phyloP scores from a whole-genome alignment of 2,329 filamentous ascomycete species.

The Hymenoscyphus albidus region DNA sequence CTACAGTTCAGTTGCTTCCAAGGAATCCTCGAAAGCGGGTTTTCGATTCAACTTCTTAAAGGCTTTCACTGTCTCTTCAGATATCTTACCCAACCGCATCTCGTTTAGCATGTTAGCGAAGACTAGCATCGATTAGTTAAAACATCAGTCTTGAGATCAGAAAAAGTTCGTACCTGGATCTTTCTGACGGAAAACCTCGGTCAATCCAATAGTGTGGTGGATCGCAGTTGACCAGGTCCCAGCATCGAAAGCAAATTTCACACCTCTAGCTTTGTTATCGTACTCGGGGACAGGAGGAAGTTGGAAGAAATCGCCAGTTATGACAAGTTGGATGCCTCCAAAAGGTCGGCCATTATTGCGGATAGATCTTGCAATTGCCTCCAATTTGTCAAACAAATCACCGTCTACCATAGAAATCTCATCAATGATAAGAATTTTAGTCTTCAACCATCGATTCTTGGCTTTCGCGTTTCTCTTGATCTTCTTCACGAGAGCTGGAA shows the following conservation, averaged over 20 bases:
- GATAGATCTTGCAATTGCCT: constrained; percentile 77
- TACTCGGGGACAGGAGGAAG: constrained; percentile 86
- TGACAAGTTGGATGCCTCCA: constrained; percentile 91
- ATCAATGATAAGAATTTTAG: constrained; percentile 84
- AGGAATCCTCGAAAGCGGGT: constrained; percentile 66
- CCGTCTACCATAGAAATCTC: constrained; percentile 99
- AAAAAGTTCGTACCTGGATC: constrained; percentile 55
- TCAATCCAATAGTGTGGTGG: constrained; percentile 91
- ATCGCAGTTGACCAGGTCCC: constrained; percentile 89
- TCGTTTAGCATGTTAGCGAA: constrained; percentile 97
- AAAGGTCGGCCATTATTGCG: constrained; percentile 90
- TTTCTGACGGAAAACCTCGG: constrained; percentile 93
- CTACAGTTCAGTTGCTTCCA: constrained; percentile 80
- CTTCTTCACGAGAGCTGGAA: constrained; percentile 78
- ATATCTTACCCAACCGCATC: constrained; percentile 86
- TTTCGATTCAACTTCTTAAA: constrained; percentile 73
- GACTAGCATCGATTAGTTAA: constrained; percentile 43
- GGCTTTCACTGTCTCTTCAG: constrained; percentile 66
- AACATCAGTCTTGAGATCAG: not conserved
- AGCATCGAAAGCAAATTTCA: constrained; percentile 91
- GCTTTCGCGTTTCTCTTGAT: constrained; percentile 85
- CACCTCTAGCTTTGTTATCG: constrained; percentile 50
- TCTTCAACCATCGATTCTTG: constrained; percentile 81
- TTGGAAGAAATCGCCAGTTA: constrained; percentile 98
- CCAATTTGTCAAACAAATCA: constrained; percentile 93